phyloP scores from a whole-genome alignment of 257 asterid genomes.

The Solanum piurae region DNA sequence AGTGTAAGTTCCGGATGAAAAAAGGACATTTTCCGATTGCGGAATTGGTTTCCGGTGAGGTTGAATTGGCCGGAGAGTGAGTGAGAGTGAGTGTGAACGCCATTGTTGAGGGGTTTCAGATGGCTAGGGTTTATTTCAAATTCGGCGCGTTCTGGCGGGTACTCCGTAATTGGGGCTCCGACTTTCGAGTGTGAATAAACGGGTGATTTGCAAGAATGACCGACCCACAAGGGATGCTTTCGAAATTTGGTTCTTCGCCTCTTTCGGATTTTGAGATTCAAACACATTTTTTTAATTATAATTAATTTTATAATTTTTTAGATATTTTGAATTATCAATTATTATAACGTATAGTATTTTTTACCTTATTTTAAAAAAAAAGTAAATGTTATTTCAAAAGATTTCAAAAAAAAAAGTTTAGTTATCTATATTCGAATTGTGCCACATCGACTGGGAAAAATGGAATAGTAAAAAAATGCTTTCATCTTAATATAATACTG shows the following conservation, averaged over 20 bases:
- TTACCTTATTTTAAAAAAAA: background rate
- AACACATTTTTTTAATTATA: accelerated
- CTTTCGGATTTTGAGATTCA: accelerated
- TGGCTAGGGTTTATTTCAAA: background rate
- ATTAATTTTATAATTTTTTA: too few species aligned
- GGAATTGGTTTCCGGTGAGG: background rate
- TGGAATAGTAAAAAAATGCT: background rate
- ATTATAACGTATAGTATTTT: too few species aligned
- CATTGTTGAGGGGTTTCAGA: slow-evolving; percentile 20
- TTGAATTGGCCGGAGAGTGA: slow-evolving; percentile 12
- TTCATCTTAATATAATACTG: background rate
- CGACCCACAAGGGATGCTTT: background rate
- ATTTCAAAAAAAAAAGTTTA: background rate
- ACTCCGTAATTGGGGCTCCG: background rate
- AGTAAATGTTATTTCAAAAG: background rate
- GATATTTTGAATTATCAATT: too few species aligned
- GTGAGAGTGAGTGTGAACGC: slow-evolving; percentile 22
- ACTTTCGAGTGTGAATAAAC: background rate
- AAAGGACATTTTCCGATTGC: slow-evolving; percentile 5
- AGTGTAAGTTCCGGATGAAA: slow-evolving; percentile 11
- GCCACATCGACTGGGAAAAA: background rate
- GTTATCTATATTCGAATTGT: background rate
- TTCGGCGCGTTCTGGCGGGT: background rate
- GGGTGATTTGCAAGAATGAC: background rate
- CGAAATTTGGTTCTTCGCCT: background rate